Percentiles rank a stretch among this genome's conserved stretches.
phyloP scores from a whole-genome alignment of 2,329 filamentous ascomycete genomes.

The Neobulgaria alba region DNA sequence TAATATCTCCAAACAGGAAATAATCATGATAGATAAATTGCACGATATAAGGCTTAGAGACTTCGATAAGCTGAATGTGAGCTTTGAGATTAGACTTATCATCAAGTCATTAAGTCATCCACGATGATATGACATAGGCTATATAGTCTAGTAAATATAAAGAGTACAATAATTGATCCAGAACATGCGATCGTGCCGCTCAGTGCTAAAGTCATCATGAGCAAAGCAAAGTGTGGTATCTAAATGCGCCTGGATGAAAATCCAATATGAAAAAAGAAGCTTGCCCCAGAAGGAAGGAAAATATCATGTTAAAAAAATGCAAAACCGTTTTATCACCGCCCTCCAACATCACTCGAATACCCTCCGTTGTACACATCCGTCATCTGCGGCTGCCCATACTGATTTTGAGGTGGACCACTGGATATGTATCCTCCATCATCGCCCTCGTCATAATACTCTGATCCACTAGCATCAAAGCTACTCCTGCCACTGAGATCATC shows the following conservation, averaged over 20 bases:
- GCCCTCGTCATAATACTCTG: conserved; percentile 61
- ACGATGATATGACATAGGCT: too few relatives aligned
- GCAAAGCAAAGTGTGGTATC: conserved; percentile 23
- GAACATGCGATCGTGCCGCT: conserved; percentile 5
- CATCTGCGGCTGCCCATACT: conserved; percentile 25
- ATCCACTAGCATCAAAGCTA: conserved; percentile 70
- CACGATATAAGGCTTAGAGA: too few relatives aligned
- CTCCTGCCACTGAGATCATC: conserved; percentile 71
- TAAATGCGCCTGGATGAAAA: conserved; percentile 20
- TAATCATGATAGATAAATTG: too few relatives aligned
- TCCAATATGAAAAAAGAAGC: conserved; percentile 3
- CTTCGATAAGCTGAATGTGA: too few relatives aligned
- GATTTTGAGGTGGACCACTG: conserved; percentile 26
- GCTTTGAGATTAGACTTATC: too few relatives aligned
- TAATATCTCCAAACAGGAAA: too few relatives aligned
- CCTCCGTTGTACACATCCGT: conserved; percentile 22
- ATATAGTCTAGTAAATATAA: conserved; percentile 4
- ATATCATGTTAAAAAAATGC: neutral
- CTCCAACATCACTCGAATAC: conserved; percentile 26
- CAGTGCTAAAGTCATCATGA: conserved; percentile 9
- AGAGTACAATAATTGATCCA: conserved; percentile 1
- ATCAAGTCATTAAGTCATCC: too few relatives aligned
- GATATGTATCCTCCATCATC: conserved; percentile 63
- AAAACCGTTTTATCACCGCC: conserved; percentile 16
- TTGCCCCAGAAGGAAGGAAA: conserved; percentile 5